phyloP scores from a whole-genome alignment of 2,329 filamentous ascomycete species.

The Aspergillus ibericus region DNA sequence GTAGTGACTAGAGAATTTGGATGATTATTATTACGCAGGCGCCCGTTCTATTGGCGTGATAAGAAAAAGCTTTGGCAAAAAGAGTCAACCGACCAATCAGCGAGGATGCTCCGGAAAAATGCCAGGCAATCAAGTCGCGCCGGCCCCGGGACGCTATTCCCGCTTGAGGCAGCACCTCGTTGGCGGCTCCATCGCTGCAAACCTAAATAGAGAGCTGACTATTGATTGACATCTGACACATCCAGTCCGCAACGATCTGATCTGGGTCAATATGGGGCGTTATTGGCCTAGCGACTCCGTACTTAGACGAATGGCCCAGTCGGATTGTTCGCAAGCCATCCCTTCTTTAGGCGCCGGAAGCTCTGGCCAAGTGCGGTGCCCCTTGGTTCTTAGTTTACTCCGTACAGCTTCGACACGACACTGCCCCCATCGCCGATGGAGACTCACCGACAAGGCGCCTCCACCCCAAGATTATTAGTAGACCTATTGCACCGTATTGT shows the following conservation, averaged over 20 bases:
- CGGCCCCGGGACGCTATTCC: neutral
- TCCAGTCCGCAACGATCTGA: neutral
- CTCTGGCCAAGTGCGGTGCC: neutral
- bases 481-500: too few species aligned
- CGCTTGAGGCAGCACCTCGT: too few species aligned
- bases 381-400: neutral
- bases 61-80: neutral
- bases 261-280: neutral
- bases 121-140: neutral
- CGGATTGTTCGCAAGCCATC: neutral
- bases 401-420: too few species aligned
- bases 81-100: neutral
- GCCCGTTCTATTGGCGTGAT: neutral
- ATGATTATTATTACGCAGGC: neutral
- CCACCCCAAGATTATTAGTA: too few species aligned
- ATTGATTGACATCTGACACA: conserved; percentile 1
- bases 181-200: too few species aligned
- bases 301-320: neutral
- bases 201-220: neutral
- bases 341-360: neutral
- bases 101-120: neutral
- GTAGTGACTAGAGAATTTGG: too few species aligned
- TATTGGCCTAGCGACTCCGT: neutral
- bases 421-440: neutral
- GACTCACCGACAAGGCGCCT: neutral